Base-by-base conservation (phyloP, 2,329 filamentous ascomycete genomes). In the Xylaria sp. region DNA sequence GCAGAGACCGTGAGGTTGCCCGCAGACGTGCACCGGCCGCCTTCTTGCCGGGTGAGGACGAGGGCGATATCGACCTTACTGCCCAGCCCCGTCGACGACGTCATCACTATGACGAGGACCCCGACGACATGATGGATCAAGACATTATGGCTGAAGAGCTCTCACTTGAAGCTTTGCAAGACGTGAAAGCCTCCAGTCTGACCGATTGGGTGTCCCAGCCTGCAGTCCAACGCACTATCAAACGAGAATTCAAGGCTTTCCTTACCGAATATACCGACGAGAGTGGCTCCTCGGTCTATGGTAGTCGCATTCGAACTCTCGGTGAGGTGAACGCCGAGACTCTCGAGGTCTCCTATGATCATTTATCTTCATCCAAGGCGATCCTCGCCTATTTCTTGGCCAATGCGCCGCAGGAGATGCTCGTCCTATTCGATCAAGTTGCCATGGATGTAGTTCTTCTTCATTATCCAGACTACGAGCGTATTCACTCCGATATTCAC, bases 321-420 rank as follows among this genome's bases (percentile, higher is more conserved):
- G 97, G 96, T 84, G 95, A 98, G 82, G 87, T 98, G 79, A 99
- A 99, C 80, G 94, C 94, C 57, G 97, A 98, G 82, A 94, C 95
- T 48, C 88, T 99, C 3, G 96, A 99, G 80, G 94, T 99, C 55
- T 98, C 94, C 1, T 99, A 97, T 80, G 92, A 95, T 73, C 94
- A 99, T 80, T 86, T 99, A 20, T 91, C 93, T 8, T 90, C 92
- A 52, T 93, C 93, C 70, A 98, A 98, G 82, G 96, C 96, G 32
- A 96, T 96, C 63, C 84, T 99, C 20, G 96, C 94, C 15, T 98
- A 97, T 81, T 99, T 98, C 84, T 84, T 99, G 34, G 95, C 95
- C 74, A 99, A 98, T 78, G 94, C 95, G 0, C 96, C 96, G 0
- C 89, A 92, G n/a, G 95, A 98, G 81, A 93, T 98, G 78, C 88